phyloP scores from a whole-genome alignment of 768 basidiomycete genomes.

The Pisolithus orientalis region DNA sequence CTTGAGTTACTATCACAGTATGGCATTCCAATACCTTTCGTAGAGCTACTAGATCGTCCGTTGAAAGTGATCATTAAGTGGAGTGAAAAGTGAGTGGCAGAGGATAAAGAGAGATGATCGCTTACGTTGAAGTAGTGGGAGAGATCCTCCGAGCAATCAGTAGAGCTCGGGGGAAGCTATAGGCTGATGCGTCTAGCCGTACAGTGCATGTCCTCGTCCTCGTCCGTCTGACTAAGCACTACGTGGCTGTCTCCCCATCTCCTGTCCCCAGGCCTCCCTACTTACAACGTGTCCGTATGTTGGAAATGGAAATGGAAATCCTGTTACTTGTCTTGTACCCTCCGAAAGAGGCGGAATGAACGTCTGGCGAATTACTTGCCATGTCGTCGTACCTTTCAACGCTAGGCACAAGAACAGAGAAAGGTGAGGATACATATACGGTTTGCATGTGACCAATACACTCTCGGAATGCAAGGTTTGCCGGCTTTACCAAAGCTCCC shows the following conservation, averaged over 20 bases:
- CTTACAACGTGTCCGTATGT: constrained; percentile 58
- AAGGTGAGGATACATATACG: constrained; percentile 36
- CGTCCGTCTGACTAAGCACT: too few relatives aligned
- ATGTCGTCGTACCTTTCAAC: neutral
- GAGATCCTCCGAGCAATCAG: too few relatives aligned
- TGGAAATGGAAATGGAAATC: constrained; percentile 60
- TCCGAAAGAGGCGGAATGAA: constrained; percentile 43
- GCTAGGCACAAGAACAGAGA: neutral
- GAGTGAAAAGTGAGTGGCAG: neutral
- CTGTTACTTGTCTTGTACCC: constrained; percentile 41
- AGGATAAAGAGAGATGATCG: constrained; percentile 10
- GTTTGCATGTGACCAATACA: constrained; percentile 58
- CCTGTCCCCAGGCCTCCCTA: too few relatives aligned
- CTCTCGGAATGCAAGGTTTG: constrained; percentile 49
- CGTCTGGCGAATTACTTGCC: constrained; percentile 53
- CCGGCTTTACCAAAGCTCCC: constrained; percentile 50
- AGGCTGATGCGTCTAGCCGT: too few relatives aligned
- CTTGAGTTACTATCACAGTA: too few relatives aligned
- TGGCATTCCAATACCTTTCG: too few relatives aligned
- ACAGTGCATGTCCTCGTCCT: too few relatives aligned
- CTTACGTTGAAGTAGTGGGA: constrained; percentile 60
- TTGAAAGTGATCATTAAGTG: constrained; percentile 46
- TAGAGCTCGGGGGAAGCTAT: too few relatives aligned
- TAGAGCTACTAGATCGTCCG: constrained; percentile 34
- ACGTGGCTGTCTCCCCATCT: too few relatives aligned